These are phyloP conservation scores for Fonsecaea multimorphosa DNA, from an alignment of 2,329 filamentous ascomycete species.

Conservation along the genomic window DNA sequence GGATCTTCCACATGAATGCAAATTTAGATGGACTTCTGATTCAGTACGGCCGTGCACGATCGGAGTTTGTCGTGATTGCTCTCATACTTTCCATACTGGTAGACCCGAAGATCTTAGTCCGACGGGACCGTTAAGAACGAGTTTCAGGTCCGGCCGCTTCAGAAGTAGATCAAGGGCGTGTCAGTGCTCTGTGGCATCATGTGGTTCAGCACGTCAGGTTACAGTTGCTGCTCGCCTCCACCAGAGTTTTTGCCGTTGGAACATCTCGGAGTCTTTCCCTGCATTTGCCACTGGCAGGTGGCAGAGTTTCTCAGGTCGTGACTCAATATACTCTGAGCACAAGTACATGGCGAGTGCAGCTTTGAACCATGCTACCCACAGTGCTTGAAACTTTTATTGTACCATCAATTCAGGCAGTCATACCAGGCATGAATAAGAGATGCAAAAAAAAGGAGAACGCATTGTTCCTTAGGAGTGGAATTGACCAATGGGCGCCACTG, in stretches of 20 bases:
- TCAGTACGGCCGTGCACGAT: not conserved
- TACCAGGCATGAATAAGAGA: not conserved
- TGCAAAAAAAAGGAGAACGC: not conserved
- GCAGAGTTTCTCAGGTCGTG: not conserved
- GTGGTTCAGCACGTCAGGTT: not conserved
- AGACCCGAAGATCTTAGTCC: not conserved
- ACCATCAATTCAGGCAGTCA: not conserved
- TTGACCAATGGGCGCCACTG: not conserved
- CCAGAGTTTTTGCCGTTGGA: not conserved
- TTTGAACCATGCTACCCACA: not conserved
- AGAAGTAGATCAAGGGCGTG: not conserved
- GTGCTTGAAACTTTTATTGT: not conserved
- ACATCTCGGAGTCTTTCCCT: not conserved
- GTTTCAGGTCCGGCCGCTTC: not conserved
- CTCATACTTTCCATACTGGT: not conserved
- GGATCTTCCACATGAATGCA: not conserved
- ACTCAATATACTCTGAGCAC: constrained; percentile 1
- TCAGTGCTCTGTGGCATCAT: not conserved
- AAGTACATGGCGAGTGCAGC: not conserved
- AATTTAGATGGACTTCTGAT: not conserved
- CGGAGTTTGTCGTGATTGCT: not conserved
- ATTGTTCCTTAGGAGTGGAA: not conserved
- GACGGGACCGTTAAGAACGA: not conserved
- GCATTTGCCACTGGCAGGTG: not conserved
- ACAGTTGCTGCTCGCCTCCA: not conserved